Base-by-base conservation (phyloP, 805 yeast species). In the Pichia kluyveri region DNA sequence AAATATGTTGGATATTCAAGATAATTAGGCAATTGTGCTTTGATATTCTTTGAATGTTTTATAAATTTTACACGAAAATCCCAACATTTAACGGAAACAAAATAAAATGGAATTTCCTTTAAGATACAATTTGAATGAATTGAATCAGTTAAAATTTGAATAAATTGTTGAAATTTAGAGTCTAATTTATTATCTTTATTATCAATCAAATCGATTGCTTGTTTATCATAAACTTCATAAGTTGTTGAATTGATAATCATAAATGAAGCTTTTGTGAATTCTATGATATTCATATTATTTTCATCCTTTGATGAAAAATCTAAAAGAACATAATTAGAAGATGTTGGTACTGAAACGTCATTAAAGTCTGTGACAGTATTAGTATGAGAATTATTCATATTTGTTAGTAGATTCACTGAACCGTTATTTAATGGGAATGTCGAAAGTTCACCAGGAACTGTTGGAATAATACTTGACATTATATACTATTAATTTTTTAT, bases 41-140 rank as follows among this genome's bases (percentile, higher is more conserved):
- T 75, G 60, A 83, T 79, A 60, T 86, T 95, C 39, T 87, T 71
- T 8, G 95, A 86, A 61, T 88, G 95, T 43, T 95, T 73, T 12
- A 85, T 83, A 36, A 90, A 67, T 58, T 82, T 83, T 43, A 90
- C 90, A 51, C 89, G 73, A 43, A 89, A 68, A 57, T 82, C 82
- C 82, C 83, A 80, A 15, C 76, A 68, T 58, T 80, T 79, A 51
- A 79, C 69, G 0, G 88, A 74, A 43, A 88, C 81, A 55, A 88
- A 77, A 4, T 80, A 70, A 60, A 86, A 82, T 38, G 80, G 81
- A 43, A 65, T 61, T 27, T 49, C 52, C 15, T 46, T 46, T 18
- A 43, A 38, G 32, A 49, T 49, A 30, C 44, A 44, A 34, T 37
- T 8, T 12, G 32, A 30, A 32, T 49, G 42, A 30, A 49, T 49